These are phyloP conservation scores for Tephrocybe rancida DNA, from an alignment of 768 basidiomycete genomes.

Conservation along the genomic window DNA sequence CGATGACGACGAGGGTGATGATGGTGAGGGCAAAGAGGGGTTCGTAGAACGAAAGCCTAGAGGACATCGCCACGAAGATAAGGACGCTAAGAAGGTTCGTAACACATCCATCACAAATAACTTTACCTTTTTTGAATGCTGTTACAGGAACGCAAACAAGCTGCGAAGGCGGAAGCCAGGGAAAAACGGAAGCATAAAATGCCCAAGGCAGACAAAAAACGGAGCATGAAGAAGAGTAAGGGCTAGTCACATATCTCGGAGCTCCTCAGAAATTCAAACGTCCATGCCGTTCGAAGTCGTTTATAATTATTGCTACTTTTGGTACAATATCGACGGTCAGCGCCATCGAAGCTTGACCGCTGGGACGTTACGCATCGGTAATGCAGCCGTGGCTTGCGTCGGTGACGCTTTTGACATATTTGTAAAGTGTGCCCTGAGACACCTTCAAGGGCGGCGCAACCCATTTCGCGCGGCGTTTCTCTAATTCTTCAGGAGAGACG, in stretches of 20 bases:
- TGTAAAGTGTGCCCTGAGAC: slow-evolving; percentile 80
- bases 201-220: slow-evolving; percentile 94
- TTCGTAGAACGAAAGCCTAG: slow-evolving; percentile 62
- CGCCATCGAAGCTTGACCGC: not conserved
- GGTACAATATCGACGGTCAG: not conserved
- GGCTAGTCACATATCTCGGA: slow-evolving; percentile 8
- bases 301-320: slow-evolving; percentile 11
- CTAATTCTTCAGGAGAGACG: slow-evolving; percentile 81
- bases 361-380: slow-evolving; percentile 66
- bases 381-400: slow-evolving; percentile 95
- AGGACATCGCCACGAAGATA: slow-evolving; percentile 93
- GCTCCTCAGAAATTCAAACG: too few species aligned
- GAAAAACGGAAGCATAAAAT: slow-evolving; percentile 93
- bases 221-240: slow-evolving; percentile 66
- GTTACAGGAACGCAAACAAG: slow-evolving; percentile 86
- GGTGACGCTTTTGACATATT: slow-evolving; percentile 84
- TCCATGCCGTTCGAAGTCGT: too few species aligned
- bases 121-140: slow-evolving; percentile 11
- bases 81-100: slow-evolving; percentile 84
- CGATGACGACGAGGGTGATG: slow-evolving; percentile 34
- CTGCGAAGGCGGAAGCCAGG: slow-evolving; percentile 81
- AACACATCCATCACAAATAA: not conserved
- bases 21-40: slow-evolving; percentile 36
- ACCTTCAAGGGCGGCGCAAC: slow-evolving; percentile 85
- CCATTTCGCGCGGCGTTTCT: slow-evolving; percentile 72